Conservation (phyloP, 2,329 filamentous ascomycete species). For the Tolypocladium cylindrosporum region DNA sequence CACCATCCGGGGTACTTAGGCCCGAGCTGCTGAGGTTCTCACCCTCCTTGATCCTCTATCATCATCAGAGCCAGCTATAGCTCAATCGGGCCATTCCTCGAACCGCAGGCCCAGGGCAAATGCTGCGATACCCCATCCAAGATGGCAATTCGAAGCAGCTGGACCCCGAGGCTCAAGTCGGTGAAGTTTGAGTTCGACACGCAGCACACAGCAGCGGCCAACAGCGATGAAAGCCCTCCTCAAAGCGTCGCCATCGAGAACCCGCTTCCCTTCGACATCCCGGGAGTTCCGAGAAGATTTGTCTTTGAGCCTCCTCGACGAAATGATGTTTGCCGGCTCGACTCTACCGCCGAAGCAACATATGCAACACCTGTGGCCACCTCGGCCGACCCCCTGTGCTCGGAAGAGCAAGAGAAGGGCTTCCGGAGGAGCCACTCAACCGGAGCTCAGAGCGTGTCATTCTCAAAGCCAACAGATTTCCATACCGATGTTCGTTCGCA, state of each 20-base stretch:
- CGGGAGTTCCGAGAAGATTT: neutral
- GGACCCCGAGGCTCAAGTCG: neutral
- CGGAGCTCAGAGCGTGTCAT: neutral
- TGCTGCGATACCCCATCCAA: neutral
- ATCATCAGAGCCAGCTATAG: neutral
- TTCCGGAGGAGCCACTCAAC: neutral
- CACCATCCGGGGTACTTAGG: neutral
- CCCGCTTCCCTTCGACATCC: neutral
- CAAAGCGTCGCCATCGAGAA: neutral
- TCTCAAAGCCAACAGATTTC: neutral
- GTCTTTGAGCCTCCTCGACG: neutral
- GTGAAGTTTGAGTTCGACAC: conserved; percentile 2
- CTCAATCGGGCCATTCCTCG: neutral
- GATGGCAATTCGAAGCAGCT: neutral
- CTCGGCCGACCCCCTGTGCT: neutral
- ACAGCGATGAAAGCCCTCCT: neutral
- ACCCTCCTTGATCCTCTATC: neutral
- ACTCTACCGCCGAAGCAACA: neutral
- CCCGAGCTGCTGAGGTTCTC: neutral
- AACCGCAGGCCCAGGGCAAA: neutral
- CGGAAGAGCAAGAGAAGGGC: neutral
- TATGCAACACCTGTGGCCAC: neutral
- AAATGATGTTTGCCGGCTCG: neutral
- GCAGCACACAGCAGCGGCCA: neutral
- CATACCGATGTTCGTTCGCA: neutral